Base-by-base conservation (phyloP, 345 rosid species). In the Gossypium thurberi region DNA sequence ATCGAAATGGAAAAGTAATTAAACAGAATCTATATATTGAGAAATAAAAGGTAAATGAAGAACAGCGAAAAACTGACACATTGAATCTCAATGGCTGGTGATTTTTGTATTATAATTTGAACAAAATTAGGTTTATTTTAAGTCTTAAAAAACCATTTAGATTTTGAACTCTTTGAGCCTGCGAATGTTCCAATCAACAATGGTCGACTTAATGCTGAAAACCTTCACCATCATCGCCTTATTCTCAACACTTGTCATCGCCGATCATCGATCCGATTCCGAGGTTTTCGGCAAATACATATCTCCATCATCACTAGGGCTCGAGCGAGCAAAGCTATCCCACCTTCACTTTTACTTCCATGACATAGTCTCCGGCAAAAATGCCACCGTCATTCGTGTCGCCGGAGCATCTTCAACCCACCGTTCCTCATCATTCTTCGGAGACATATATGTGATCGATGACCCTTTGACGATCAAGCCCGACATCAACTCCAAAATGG, bases 311-410 rank as follows among this genome's bases (percentile, higher is more conserved):
- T 69, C 60, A 0, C 46, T 69, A 10, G 47, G 26, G 15, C 60
- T 69, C 4, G 51, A 69, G 47, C 47, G 5, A 51, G 72, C 51
- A 40, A 69, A 69, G 53, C 37, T 69, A 46, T 25, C 46, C 9
- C 72, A 51, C 26, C 72, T 69, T 37, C 72, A 69, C 40, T 65
- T 65, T 17, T 65, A 65, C 70, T 44, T 65, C 11, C 70, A 65
- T 7, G 70, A 65, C 70, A 17, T 37, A 25, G 0, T 28, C 37
- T 20, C 70, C 0, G 72, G 44, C 4, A 51, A 26, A 69, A 26
- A 50, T 9, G 23, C 47, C 1, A 69, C 72, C 6, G 46, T 25
- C 3, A 2, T 69, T 18, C 72, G 60, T 1, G 72, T 69, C 0
- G 72, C 72, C 17, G 60, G 33, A 50, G 33, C 47, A 51, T 21